Base-by-base conservation (phyloP, 2,329 filamentous ascomycete species). In the Colletotrichum camelliae region DNA sequence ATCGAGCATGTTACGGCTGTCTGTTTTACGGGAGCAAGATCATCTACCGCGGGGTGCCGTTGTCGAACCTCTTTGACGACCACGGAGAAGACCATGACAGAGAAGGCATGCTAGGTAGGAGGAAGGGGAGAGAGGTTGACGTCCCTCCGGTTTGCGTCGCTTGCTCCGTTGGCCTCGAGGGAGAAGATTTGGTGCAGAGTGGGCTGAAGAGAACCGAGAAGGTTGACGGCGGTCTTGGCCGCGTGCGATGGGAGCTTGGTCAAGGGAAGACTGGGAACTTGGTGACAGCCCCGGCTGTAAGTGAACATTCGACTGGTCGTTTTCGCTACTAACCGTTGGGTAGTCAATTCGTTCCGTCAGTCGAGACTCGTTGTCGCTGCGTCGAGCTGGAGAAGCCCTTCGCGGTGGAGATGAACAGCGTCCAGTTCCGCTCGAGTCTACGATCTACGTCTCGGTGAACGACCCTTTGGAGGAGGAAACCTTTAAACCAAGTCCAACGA, bases 1-100 rank as follows among this genome's bases (percentile, higher is more conserved):
- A 92, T 79, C 84, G 85, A 52, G 84, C 81, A 1, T 92, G 89
- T 80, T 92, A 90, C 80, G 89, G 90, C 18, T 92, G 89, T 79
- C 79, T 92, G 76, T 81, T 91, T 52, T 91, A 85, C 73, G 88
- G 89, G 21, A 86, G 81, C 72, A 84, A 82, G 75, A 77, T 82
- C 15, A 80, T 88, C 4, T 83, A 84, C 27, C 79, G 79, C 24
- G 86, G 84, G 3, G 79, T 85, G 24, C 79, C 77, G 4, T 75
- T 88, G 1, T 74, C 76, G 67, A 83, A 86, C 9, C 77, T 88
- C 77, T 87, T 82, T 70, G 74, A 39, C 1, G 79, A 79, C 31
- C 62, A 74, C 62, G 60, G 16, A 2, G 79, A 78, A n/a, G 69
- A 76, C 57, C 55, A 5, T 73, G 77, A 8, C 60, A 65, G 5